Percentiles rank a stretch among this genome's conserved stretches.
Conservation (phyloP, 2,329 filamentous ascomycete genomes). For the Aspergillus texensis region DNA sequence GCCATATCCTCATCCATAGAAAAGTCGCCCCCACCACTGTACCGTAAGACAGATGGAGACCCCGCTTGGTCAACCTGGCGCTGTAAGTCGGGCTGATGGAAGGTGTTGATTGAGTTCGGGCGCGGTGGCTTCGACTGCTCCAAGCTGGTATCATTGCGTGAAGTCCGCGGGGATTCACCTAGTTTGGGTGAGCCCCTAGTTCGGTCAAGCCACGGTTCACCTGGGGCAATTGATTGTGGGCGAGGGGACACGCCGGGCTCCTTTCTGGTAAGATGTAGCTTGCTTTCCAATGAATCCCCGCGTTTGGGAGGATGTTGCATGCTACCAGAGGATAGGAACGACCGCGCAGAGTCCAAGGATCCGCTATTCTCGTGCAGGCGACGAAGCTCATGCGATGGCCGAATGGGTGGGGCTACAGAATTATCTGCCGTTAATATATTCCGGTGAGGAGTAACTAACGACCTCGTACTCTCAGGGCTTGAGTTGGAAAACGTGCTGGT, state of each 20-base stretch:
- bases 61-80: constrained; percentile 49
- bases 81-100: constrained; percentile 37
- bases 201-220: constrained; percentile 36
- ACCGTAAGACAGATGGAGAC: constrained; percentile 71
- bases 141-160: constrained; percentile 52
- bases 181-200: constrained; percentile 46
- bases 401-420: constrained; percentile 42
- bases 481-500: constrained; percentile 44
- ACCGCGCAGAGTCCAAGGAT: constrained; percentile 44
- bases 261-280: constrained; percentile 62
- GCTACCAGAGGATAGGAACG: constrained; percentile 34
- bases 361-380: constrained; percentile 56
- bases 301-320: constrained; percentile 54
- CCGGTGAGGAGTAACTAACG: constrained; percentile 38
- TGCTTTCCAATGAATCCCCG: constrained; percentile 62
- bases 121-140: constrained; percentile 30
- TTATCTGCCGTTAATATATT: constrained; percentile 21
- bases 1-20: constrained; percentile 96
- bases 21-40: constrained; percentile 80
- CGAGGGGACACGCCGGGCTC: constrained; percentile 53
- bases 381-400: constrained; percentile 61
- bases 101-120: constrained; percentile 54
- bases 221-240: constrained; percentile 35
- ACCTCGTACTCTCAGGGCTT: constrained; percentile 31
- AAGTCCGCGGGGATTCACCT: constrained; percentile 47